Evolutionary conservation across 2,329 filamentous ascomycete species (phyloP).

Genomic region (Arachnopeziza araneosa): DNA sequence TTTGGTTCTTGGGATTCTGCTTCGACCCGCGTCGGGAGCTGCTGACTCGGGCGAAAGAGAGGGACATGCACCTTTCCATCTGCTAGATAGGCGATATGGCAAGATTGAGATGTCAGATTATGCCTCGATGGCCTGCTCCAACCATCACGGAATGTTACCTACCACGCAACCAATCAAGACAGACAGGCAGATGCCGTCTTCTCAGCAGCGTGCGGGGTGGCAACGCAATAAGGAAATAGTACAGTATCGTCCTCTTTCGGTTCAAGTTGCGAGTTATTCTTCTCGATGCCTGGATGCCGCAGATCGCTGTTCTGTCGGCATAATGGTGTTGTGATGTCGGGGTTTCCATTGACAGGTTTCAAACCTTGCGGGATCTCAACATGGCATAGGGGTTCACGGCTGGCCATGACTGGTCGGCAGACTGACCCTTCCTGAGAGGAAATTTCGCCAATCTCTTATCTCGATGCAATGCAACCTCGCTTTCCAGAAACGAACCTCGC

Average conservation of each 20-base stretch:
- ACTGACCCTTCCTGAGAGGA: background rate
- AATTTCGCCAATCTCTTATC: background rate
- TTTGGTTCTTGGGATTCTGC: background rate
- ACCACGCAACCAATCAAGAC: background rate
- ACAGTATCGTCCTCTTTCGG: background rate
- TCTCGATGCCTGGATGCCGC: no score
- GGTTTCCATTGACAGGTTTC: background rate
- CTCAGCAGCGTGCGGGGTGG: background rate
- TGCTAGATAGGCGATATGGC: slow-evolving; percentile 9
- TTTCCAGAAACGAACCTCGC: background rate
- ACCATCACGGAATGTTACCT: background rate
- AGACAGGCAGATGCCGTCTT: background rate
- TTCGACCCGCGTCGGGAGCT: background rate
- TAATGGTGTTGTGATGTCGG: background rate
- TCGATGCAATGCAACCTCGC: background rate
- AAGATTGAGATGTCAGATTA: slow-evolving; percentile 6
- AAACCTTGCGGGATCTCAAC: background rate
- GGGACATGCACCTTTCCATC: slow-evolving; percentile 2
- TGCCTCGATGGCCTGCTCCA: background rate
- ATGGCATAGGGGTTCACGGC: background rate
- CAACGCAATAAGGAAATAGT: background rate
- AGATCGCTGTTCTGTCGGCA: background rate
- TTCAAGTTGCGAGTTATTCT: background rate
- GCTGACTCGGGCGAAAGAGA: background rate
- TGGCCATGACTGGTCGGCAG: background rate